Evolutionary conservation across 2,329 filamentous ascomycete genomes (phyloP).

Genomic region (Colletotrichum costaricense): DNA sequence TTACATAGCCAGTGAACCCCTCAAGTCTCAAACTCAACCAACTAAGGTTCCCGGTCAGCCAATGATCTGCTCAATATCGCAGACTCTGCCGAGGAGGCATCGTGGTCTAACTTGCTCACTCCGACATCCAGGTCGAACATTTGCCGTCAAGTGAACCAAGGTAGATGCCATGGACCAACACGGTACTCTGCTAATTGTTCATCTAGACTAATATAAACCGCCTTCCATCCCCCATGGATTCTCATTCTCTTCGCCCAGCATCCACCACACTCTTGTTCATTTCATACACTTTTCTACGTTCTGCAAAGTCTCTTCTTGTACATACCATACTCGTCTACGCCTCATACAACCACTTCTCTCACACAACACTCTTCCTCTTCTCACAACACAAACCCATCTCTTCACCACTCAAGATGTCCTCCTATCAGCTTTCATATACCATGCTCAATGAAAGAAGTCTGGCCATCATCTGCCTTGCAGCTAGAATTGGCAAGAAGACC

Average conservation of each 20-base stretch:
- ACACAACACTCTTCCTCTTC: neutral
- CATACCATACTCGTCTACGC: neutral
- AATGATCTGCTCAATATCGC: neutral
- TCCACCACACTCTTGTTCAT: neutral
- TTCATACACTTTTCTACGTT: neutral
- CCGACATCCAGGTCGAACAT: neutral
- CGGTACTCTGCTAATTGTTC: neutral
- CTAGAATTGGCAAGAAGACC: neutral
- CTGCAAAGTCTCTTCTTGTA: neutral
- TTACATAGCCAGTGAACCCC: too few relatives aligned
- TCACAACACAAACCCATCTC: neutral
- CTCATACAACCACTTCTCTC: neutral
- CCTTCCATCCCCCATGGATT: neutral
- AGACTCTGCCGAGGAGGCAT: neutral
- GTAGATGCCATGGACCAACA: neutral
- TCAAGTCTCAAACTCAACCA: neutral
- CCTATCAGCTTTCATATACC: too few relatives aligned
- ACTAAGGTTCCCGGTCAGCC: neutral
- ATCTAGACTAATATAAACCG: neutral
- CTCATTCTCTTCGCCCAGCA: neutral
- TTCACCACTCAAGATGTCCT: neutral
- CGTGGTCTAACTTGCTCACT: neutral
- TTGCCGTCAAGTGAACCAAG: neutral
- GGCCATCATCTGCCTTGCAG: neutral
- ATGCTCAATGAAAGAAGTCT: neutral